Percentiles rank a stretch among this genome's conserved stretches.
Evolutionary conservation across 2,329 filamentous ascomycete genomes (phyloP).

Genomic region (Colletotrichum simmondsii): DNA sequence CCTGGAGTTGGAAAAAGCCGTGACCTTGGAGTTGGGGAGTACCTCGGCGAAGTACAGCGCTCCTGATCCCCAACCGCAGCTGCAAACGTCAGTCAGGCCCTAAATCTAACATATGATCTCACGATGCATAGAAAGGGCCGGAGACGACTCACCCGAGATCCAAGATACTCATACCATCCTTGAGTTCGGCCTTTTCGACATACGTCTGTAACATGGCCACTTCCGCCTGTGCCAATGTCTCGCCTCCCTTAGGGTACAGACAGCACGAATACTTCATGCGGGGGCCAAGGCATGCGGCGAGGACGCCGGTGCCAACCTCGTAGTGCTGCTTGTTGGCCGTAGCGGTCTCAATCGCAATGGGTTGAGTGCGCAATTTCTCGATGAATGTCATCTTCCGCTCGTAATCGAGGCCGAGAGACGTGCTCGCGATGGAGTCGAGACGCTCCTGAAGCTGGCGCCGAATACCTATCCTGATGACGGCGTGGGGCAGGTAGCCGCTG

Average conservation of each 20-base stretch:
- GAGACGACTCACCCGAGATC: conserved; percentile 65
- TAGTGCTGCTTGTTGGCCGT: conserved; percentile 78
- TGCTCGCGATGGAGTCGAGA: conserved; percentile 63
- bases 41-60: conserved; percentile 73
- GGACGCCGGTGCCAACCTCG: conserved; percentile 74
- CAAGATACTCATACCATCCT: conserved; percentile 70
- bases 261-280: conserved; percentile 80
- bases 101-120: neutral
- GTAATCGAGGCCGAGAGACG: conserved; percentile 63
- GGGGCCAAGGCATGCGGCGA: conserved; percentile 70
- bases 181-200: conserved; percentile 67
- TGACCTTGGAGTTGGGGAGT: conserved; percentile 70
- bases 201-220: conserved; percentile 73
- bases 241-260: conserved; percentile 70
- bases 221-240: conserved; percentile 75
- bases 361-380: conserved; percentile 64
- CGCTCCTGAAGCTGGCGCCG: conserved; percentile 73
- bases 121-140: conserved; percentile 17
- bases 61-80: conserved; percentile 76
- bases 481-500: conserved; percentile 71
- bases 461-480: conserved; percentile 73
- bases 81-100: conserved; percentile 40
- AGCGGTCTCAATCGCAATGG: conserved; percentile 76
- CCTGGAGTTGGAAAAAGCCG: conserved; percentile 75
- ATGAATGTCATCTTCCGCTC: conserved; percentile 74